Base-by-base conservation (phyloP, 495 filamentous ascomycete genomes). In the Annulohypoxylon moriforme region DNA sequence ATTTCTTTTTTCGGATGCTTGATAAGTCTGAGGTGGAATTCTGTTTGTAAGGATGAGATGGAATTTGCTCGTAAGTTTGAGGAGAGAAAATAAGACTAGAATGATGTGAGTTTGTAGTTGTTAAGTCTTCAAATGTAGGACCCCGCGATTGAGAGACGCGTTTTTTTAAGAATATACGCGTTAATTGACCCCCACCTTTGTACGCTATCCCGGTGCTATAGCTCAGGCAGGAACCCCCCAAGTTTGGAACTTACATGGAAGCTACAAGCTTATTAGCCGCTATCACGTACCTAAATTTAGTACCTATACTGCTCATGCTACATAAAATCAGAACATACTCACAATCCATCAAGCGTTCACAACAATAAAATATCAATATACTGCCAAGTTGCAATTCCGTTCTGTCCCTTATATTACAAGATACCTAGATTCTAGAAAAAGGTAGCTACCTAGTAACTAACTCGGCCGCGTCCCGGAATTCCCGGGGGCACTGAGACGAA, bases 401-500 rank as follows among this genome's bases (percentile, higher is more conserved):
- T 50, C 55, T 34, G 47, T 68, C 50, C 64, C 56, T 59, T 68
- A 46, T 73, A 73, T 73, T 73, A 73, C 70, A 73, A 73, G 64
- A 64, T 73, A 58, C 55, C 55, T 58, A 65, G 47, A 68, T 68
- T 68, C 38, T 50, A 57, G 36, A 40, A 40, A 22, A 40, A 22
- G 58, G 61, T 61, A 64, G 44, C 64, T 38, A 68, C 36, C 33
- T 42, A 38, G 24, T 55, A 38, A 36, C 36, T 10, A 22, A 47
- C 13, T 60, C 60, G 34, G 25, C 47, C 42, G 47, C 46, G 65
- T 59, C 65, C 47, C 40, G n/a, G 16, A n/a, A 22, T 52, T 60
- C 47, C 40, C n/a, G 16, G 14, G 31, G 31, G 60, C 70, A 31
- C 60, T 29, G 8, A 60, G 60, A 50, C 70, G 60, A 73, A 68